Conservation (phyloP, 1,284 basidiomycete genomes). For the Bjerkandera adusta region DNA sequence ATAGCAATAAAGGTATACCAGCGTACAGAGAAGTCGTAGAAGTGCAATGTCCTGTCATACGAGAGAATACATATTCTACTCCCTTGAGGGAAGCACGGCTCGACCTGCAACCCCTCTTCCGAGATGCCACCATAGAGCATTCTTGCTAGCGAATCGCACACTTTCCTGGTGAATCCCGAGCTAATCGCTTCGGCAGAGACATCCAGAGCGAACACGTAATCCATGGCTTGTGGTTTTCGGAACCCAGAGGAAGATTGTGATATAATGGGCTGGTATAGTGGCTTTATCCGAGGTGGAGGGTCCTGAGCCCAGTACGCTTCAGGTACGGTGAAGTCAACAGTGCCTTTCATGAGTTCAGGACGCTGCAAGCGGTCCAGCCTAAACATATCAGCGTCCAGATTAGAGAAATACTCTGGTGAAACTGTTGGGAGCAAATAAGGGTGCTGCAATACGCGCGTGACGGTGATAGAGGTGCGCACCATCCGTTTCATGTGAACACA, state of each 20-base stretch:
- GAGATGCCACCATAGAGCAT: slow-evolving; percentile 65
- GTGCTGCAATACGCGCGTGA: neutral
- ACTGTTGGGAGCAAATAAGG: slow-evolving; percentile 47
- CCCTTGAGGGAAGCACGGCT: slow-evolving; percentile 51
- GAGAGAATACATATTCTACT: slow-evolving; percentile 79
- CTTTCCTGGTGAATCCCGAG: slow-evolving; percentile 73
- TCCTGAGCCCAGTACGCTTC: slow-evolving; percentile 88
- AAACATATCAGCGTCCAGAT: slow-evolving; percentile 78
- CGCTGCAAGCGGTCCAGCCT: slow-evolving; percentile 83
- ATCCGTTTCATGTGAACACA: slow-evolving; percentile 82
- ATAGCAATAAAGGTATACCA: too few species aligned
- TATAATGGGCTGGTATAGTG: slow-evolving; percentile 50
- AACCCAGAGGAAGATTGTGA: slow-evolving; percentile 41
- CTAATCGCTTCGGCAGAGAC: slow-evolving; percentile 73
- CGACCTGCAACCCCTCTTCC: slow-evolving; percentile 39
- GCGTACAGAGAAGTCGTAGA: slow-evolving; percentile 89
- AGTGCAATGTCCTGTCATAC: slow-evolving; percentile 83
- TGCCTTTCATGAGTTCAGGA: slow-evolving; percentile 89
- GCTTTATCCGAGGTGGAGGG: slow-evolving; percentile 49
- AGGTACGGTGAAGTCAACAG: slow-evolving; percentile 88
- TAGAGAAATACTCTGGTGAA: slow-evolving; percentile 80
- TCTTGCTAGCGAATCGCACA: slow-evolving; percentile 65
- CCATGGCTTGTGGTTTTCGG: slow-evolving; percentile 67
- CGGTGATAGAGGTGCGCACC: slow-evolving; percentile 52
- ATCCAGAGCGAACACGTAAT: slow-evolving; percentile 89